These are phyloP conservation scores for Kernera saxatilis DNA, from an alignment of 345 rosid genomes.

Conservation along the genomic window DNA sequence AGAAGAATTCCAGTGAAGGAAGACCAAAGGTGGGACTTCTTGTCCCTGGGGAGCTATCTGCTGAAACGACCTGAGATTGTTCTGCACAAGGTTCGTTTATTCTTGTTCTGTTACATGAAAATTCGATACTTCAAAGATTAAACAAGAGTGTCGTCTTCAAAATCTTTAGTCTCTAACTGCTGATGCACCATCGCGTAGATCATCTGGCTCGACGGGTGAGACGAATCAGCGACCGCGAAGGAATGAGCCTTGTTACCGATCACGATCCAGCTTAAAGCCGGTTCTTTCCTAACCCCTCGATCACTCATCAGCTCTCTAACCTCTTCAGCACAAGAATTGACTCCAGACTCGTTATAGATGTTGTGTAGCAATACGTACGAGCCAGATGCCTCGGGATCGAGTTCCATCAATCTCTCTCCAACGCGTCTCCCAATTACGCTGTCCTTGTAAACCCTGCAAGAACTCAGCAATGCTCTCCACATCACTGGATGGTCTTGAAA, in stretches of 20 bases:
- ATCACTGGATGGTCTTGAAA: constrained; percentile 41
- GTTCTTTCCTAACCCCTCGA: constrained; percentile 45
- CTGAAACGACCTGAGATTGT: constrained; percentile 24
- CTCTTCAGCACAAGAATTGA: constrained; percentile 27
- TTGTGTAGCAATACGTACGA: constrained; percentile 43
- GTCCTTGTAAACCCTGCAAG: constrained; percentile 42
- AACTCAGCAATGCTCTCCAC: constrained; percentile 52
- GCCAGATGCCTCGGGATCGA: constrained; percentile 44
- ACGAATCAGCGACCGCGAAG: constrained; percentile 26
- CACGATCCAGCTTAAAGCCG: constrained; percentile 48
- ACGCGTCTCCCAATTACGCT: constrained; percentile 29
- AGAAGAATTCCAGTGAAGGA: constrained; percentile 81
- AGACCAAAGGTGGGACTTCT: constrained; percentile 48
- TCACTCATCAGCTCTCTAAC: constrained; percentile 39
- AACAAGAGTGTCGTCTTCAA: constrained; percentile 13
- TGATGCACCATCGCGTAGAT: constrained; percentile 27
- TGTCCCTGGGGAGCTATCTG: constrained; percentile 30
- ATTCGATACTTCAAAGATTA: too few relatives aligned
- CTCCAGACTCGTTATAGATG: constrained; percentile 38
- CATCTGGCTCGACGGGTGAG: constrained; percentile 26
- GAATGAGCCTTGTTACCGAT: constrained; percentile 32
- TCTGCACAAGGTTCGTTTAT: constrained; percentile 30
- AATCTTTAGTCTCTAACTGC: constrained; percentile 21
- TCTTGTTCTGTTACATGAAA: too few relatives aligned
- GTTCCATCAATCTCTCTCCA: constrained; percentile 40